Evolutionary conservation across 768 basidiomycete genomes (phyloP).

Genomic region (Tricholoma furcatifolium): DNA sequence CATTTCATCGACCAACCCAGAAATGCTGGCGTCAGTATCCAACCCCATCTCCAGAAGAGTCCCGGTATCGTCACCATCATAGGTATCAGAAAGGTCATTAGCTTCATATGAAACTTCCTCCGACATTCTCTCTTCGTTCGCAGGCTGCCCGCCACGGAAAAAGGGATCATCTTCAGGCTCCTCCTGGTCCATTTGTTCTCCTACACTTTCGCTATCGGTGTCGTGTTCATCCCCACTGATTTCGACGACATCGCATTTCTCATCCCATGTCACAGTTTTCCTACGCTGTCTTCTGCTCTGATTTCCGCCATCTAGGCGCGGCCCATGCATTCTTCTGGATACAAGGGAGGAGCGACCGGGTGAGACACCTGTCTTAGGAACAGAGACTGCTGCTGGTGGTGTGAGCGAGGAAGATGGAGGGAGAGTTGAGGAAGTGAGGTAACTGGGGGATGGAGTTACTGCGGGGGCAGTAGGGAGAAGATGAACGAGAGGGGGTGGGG

Average conservation of each 20-base stretch:
- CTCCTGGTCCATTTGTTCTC: conserved; percentile 25
- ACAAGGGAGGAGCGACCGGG: conserved; percentile 69
- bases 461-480: not conserved
- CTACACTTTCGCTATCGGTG: conserved; percentile 29
- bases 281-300: conserved; percentile 49
- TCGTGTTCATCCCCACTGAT: conserved; percentile 58
- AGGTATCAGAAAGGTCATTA: conserved; percentile 41
- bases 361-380: conserved; percentile 33
- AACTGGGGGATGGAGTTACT: conserved; percentile 13
- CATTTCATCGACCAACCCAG: conserved; percentile 72
- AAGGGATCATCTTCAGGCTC: conserved; percentile 46
- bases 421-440: conserved; percentile 12
- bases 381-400: conserved; percentile 27
- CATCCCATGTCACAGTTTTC: conserved; percentile 81
- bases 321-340: conserved; percentile 73
- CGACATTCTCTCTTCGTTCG: conserved; percentile 22
- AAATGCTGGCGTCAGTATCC: conserved; percentile 59
- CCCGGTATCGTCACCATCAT: conserved; percentile 25
- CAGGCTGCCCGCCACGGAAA: conserved; percentile 31
- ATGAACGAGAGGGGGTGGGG: conserved; percentile 3
- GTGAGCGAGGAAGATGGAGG: conserved; percentile 14
- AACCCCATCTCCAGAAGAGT: conserved; percentile 30
- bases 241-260: conserved; percentile 79
- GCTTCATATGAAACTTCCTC: conserved; percentile 44
- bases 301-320: conserved; percentile 52